Evolutionary conservation across 345 rosid genomes (phyloP), one percentile per base, ranked within the genome.

Genomic region (Gossypium australe): DNA sequence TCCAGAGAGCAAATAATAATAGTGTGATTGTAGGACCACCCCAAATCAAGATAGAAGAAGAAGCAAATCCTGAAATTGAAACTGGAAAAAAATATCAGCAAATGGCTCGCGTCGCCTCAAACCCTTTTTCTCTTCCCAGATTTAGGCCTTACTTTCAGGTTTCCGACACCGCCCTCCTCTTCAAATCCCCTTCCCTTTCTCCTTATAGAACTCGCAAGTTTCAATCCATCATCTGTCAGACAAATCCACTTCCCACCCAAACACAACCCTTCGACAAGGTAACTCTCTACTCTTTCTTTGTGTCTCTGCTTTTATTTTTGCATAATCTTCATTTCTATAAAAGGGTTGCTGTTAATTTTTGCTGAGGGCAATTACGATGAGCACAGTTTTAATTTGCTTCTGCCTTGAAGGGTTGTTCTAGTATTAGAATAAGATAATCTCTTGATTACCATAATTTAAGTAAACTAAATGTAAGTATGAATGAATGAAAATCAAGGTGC

Each of bases 181-280:
- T 67, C 47, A 80, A 67, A 17, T 24, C 80, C 25, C 67, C 75
- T 38, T 61, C 61, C 24, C 75, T 11, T 38, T 56, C 25, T 34
- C 80, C 22, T 5, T 38, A 7, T 29, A 76, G 51, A 58, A 16
- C 29, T 38, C 85, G 79, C 69, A 34, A 53, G 60, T 80, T 83
- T 57, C 82, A 74, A 58, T 45, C 77, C 41, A 27, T 82, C 3
- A 83, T 86, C 55, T 86, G 89, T 77, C 85, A 85, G 67, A 69
- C 80, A 12, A 80, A 84, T 69, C 86, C 87, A 47, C 56, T 74
- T 41, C 70, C 82, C 53, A 60, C 84, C 11, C 71, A 81, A 77
- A 59, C 62, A 17, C 38, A 76, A 16, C 29, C 55, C 16, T 34
- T 41, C 14, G 7, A 73, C 29, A 20, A 76, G 67, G 81, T 78